Evolutionary conservation across 2,329 filamentous ascomycete genomes (phyloP), one percentile per base, ranked within the genome.

Genomic region (Dothistroma pini): DNA sequence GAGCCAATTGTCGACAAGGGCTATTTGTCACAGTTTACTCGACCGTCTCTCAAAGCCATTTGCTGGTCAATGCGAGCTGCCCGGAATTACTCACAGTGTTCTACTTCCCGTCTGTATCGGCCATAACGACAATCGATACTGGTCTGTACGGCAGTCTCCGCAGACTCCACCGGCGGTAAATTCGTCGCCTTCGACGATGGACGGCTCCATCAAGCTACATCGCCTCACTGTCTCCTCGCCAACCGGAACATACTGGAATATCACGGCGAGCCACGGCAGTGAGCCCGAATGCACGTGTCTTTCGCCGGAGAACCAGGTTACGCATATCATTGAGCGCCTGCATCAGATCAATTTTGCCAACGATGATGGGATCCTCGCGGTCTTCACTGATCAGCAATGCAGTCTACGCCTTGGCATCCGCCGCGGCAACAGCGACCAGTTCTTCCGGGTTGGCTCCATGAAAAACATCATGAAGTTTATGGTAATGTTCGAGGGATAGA

Each of bases 401-500:
- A 34, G 12, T 16, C 19, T 49, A 4, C 41, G 35, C 19, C n/a
- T 56, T 11, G 14, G 19, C 12, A 21, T 56, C 16, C 22, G 41
- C 41, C 19, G 19, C 21, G 16, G 29, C 54, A 34, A 49, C 41
- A 2, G 12, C 11, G 14, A n/a, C 14, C 22, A 5, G 32, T 10
- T n/a, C n/a, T 50, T 50, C 48, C 2, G 11, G n/a, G 6, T 29
- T 47, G 10, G 29, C 4, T 29, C 29, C 22, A 16, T 49, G 19
- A 57, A 57, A 34, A 11, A 21, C 21, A n/a, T 57, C n/a, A 29
- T 57, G 7, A 49, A 57, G 35, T 38, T 51, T 32, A 8, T 22
- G 4, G 12, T 31, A 2, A 1, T 57, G 9, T 51, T 57, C 32
- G 56, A 57, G 22, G 44, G 47, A 14, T n/a, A 49, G 12, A 12